Percentiles rank a stretch among this genome's conserved stretches.
Evolutionary conservation across 495 filamentous ascomycete species (phyloP).

Genomic region (Annulohypoxylon nitens): DNA sequence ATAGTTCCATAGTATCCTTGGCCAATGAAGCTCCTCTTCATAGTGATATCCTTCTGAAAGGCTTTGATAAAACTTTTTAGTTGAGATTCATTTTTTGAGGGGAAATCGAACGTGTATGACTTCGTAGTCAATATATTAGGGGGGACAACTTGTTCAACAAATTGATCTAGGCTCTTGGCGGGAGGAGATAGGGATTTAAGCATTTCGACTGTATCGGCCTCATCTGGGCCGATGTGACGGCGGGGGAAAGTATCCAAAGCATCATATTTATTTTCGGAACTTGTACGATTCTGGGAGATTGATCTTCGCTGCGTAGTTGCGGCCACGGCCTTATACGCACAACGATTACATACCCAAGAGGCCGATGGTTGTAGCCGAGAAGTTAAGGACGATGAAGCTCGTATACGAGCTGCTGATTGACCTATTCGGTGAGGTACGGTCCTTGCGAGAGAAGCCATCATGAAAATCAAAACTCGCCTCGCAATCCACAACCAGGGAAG

Average conservation of each 20-base stretch:
- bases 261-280: constrained; percentile 29
- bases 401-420: constrained; percentile 45
- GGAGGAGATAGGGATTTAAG: constrained; percentile 84
- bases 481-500: background rate
- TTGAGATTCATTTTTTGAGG: constrained; percentile 70
- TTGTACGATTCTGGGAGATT: constrained; percentile 19
- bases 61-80: constrained; percentile 72
- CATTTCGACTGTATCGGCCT: constrained; percentile 80
- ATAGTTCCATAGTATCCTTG: constrained; percentile 89
- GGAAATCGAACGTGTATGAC: constrained; percentile 56
- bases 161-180: constrained; percentile 80
- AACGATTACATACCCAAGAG: constrained; percentile 39
- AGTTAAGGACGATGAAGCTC: constrained; percentile 37
- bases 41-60: constrained; percentile 75
- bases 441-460: constrained; percentile 45
- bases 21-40: constrained; percentile 80
- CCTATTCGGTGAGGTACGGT: constrained; percentile 46
- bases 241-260: constrained; percentile 70
- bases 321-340: constrained; percentile 27
- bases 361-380: constrained; percentile 29
- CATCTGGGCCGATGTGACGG: constrained; percentile 94
- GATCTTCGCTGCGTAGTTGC: constrained; percentile 27
- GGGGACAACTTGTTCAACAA: constrained; percentile 89
- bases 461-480: background rate
- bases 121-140: constrained; percentile 81